Evolutionary conservation across 768 basidiomycete genomes (phyloP), one percentile per base, ranked within the genome.

Genomic region (Tulasnella sp.): DNA sequence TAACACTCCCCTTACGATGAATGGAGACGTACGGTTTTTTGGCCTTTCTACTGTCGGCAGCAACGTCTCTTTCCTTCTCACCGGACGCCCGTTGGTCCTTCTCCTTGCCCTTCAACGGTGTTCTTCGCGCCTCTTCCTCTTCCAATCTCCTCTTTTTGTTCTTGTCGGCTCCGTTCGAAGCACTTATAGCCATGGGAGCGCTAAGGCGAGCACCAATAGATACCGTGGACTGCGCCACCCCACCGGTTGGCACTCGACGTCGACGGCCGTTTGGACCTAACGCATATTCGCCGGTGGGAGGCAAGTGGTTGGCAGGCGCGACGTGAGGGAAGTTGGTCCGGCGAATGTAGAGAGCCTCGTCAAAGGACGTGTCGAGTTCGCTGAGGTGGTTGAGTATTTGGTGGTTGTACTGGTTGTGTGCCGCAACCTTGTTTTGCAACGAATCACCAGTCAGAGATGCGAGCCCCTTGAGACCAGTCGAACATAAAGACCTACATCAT

Each of bases 401-500:
- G 12, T 77, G 75, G 42, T 72, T 76, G 45, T 78, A 69, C 22
- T 70, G 31, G 49, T 77, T 67, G 54, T 78, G 76, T 36, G 77
- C 74, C 52, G 72, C 68, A 52, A 79, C 77, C 77, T 79, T 40
- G 70, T 78, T 77, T 45, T 40, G 67, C 29, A 70, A 22, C 74
- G 25, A 14, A 37, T 25, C 73, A 74, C 19, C n/a, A 37, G 58
- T 36, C 34, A 45, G 42, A 76, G n/a, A 22, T 68, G 74, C n/a
- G 42, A 71, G n/a, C 22, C 71, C 71, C 72, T 42, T 72, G 72
- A 72, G 22, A 49, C 6, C 22, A 25, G 45, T 0, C 72, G 34
- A 31, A 17, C 8, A 19, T n/a, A 34, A n/a, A 37, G 83, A 80
- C 90, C 89, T 83, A 98, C 90, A 80, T 89, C 91, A 85, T 98